These are phyloP conservation scores for Diplodia corticola DNA, from an alignment of 2,329 filamentous ascomycete species.

Conservation along the genomic window DNA sequence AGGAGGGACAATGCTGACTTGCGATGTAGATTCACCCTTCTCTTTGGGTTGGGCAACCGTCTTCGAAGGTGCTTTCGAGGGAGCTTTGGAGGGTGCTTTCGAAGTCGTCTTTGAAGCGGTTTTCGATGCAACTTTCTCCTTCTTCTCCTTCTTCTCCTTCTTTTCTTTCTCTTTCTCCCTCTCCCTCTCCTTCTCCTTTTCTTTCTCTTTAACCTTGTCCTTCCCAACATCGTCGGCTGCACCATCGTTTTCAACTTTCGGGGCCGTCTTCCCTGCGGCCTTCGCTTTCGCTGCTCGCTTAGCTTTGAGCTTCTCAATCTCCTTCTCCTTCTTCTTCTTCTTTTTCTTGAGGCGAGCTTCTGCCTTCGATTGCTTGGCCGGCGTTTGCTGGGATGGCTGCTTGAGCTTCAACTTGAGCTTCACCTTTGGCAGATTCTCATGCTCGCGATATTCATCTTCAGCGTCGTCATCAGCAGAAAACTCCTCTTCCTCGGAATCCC, in stretches of 20 bases:
- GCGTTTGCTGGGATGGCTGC: neutral
- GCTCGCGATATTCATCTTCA: slow-evolving; percentile 41
- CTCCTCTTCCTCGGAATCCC: slow-evolving; percentile 23
- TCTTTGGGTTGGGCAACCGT: slow-evolving; percentile 29
- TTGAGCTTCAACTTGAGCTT: slow-evolving; percentile 34
- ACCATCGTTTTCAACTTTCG: neutral
- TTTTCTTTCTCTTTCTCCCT: slow-evolving; percentile 32
- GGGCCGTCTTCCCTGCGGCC: slow-evolving; percentile 19
- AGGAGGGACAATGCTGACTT: slow-evolving; percentile 19
- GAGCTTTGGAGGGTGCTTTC: neutral
- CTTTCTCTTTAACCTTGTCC: slow-evolving; percentile 24
- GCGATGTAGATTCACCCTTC: slow-evolving; percentile 16
- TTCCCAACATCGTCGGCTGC: neutral
- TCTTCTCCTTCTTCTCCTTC: slow-evolving; percentile 29
- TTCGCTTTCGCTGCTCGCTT: slow-evolving; percentile 24
- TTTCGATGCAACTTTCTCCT: slow-evolving; percentile 36
- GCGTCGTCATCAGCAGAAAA: slow-evolving; percentile 31
- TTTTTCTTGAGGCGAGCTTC: slow-evolving; percentile 11
- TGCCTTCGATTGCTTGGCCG: slow-evolving; percentile 14
- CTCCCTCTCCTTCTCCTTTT: slow-evolving; percentile 30
- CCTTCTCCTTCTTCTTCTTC: slow-evolving; percentile 17
- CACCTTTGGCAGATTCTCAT: slow-evolving; percentile 27
- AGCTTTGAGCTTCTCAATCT: slow-evolving; percentile 25
- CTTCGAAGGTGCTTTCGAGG: slow-evolving; percentile 25
- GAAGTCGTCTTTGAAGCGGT: slow-evolving; percentile 32